phyloP scores from a whole-genome alignment of 768 basidiomycete genomes.

The Lepiota venenata region DNA sequence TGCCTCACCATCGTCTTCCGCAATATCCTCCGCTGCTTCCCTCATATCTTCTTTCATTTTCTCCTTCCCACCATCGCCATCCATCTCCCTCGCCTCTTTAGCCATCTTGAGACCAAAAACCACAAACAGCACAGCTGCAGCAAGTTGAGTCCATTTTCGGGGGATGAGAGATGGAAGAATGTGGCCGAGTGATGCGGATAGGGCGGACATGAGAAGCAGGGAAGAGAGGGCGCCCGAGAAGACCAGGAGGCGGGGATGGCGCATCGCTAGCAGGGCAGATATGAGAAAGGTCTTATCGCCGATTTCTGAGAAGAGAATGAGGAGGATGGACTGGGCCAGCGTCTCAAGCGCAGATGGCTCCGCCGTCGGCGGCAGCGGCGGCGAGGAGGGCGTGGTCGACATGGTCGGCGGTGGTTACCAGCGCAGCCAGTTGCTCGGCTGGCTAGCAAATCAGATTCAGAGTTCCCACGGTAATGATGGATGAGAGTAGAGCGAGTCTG shows the following conservation, averaged over 20 bases:
- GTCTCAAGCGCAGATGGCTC: conserved; percentile 32
- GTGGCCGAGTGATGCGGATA: conserved; percentile 92
- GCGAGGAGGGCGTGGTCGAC: conserved; percentile 6
- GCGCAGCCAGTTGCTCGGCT: not conserved
- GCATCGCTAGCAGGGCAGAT: conserved; percentile 81
- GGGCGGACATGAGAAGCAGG: conserved; percentile 88
- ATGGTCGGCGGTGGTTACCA: conserved; percentile 1
- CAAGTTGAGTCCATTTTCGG: conserved; percentile 56
- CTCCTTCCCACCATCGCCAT: conserved; percentile 50
- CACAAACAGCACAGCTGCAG: conserved; percentile 81
- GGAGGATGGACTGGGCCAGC: conserved; percentile 75
- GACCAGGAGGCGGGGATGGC: conserved; percentile 82
- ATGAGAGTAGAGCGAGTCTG: too few species aligned
- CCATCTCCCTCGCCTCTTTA: conserved; percentile 80
- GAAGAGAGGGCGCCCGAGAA: conserved; percentile 89
- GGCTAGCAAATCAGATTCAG: not conserved
- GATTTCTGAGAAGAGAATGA: conserved; percentile 92
- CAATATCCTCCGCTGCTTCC: conserved; percentile 95
- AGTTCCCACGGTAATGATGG: conserved; percentile 7
- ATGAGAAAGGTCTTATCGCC: conserved; percentile 98
- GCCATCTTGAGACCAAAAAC: conserved; percentile 91
- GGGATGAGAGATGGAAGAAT: conserved; percentile 85
- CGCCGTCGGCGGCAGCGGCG: not conserved
- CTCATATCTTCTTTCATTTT: conserved; percentile 94
- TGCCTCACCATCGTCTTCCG: conserved; percentile 59